Conservation (phyloP, 169 alveolate genomes). For the Plasmodium vivax region DNA sequence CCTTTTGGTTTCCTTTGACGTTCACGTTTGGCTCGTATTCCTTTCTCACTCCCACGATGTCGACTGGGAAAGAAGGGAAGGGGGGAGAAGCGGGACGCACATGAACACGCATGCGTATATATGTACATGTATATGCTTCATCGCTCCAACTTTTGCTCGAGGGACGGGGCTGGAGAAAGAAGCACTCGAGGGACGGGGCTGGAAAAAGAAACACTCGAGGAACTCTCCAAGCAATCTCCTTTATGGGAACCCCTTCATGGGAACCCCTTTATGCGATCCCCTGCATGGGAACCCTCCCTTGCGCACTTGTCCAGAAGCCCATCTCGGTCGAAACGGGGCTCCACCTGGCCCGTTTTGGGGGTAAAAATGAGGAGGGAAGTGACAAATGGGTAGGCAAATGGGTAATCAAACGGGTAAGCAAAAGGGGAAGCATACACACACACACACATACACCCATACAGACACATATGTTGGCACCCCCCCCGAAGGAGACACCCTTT, state of each 20-base stretch:
- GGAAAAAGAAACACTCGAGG: neutral
- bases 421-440: neutral
- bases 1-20: neutral
- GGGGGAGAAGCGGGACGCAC: neutral
- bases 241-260: neutral
- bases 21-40: neutral
- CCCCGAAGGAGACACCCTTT: neutral
- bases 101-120: neutral
- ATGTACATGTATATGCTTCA: neutral
- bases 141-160: neutral
- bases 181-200: too few species aligned
- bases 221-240: neutral
- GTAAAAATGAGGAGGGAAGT: neutral
- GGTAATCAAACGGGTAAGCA: neutral
- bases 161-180: neutral
- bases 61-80: neutral
- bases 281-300: neutral
- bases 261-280: neutral
- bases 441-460: neutral
- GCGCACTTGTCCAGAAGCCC: conserved; percentile 75
- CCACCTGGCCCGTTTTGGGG: conserved; percentile 5
- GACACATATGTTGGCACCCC: neutral
- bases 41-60: conserved; percentile 48
- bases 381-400: neutral
- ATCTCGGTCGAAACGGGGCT: conserved; percentile 72